phyloP scores from a whole-genome alignment of 2,329 filamentous ascomycete species.

The Gaeumannomyces tritici region DNA sequence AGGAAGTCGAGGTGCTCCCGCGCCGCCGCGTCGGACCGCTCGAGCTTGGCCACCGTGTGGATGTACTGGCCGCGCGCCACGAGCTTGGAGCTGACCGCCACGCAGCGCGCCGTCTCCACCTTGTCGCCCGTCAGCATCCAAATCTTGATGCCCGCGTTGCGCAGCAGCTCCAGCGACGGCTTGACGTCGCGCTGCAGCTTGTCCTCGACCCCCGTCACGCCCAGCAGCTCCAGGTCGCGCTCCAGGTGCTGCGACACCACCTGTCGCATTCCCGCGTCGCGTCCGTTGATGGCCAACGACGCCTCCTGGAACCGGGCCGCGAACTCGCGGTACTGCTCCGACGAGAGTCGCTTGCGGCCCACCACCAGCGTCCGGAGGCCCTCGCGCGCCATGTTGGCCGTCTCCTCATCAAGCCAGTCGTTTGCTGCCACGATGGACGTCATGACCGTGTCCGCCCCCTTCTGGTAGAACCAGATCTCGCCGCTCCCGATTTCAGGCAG shows the following conservation, averaged over 20 bases:
- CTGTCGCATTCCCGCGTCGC: slow-evolving; percentile 72
- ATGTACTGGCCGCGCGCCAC: slow-evolving; percentile 93
- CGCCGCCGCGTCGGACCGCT: slow-evolving; percentile 71
- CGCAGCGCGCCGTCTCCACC: slow-evolving; percentile 92
- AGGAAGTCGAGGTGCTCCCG: slow-evolving; percentile 85
- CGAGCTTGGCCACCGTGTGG: slow-evolving; percentile 81
- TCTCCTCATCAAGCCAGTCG: slow-evolving; percentile 98
- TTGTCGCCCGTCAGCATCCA: slow-evolving; percentile 99
- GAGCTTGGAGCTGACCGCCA: slow-evolving; percentile 89
- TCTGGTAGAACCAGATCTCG: slow-evolving; percentile 98
- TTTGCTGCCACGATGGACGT: slow-evolving; percentile 88
- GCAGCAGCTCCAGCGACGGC: slow-evolving; percentile 83
- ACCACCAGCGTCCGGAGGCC: slow-evolving; percentile 89
- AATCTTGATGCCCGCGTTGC: slow-evolving; percentile 97
- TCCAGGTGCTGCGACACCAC: slow-evolving; percentile 78
- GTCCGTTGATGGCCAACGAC: slow-evolving; percentile 66
- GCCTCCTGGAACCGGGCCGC: slow-evolving; percentile 66
- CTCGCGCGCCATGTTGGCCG: slow-evolving; percentile 98
- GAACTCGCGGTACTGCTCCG: slow-evolving; percentile 74
- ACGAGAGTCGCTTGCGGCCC: slow-evolving; percentile 77
- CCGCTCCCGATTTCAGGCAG: slow-evolving; percentile 42
- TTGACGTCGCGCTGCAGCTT: slow-evolving; percentile 95
- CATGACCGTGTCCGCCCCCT: slow-evolving; percentile 98
- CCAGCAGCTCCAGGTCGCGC: slow-evolving; percentile 79
- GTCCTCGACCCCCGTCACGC: slow-evolving; percentile 97